phyloP scores from a whole-genome alignment of 1,139 yeast genomes.

The Candida labiduridarum region DNA sequence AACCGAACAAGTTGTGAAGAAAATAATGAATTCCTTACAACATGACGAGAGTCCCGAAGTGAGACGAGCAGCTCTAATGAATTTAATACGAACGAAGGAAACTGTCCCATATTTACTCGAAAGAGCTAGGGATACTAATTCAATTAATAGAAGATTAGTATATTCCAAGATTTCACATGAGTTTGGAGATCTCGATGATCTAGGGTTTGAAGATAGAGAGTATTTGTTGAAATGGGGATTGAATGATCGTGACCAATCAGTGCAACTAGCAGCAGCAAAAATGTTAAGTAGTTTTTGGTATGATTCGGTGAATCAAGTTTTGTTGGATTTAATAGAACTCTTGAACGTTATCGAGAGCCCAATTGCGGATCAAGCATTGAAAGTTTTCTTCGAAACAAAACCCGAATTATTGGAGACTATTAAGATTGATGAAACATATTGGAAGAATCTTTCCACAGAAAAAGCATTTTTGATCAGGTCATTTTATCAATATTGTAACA shows the following conservation, averaged over 20 bases:
- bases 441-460: slow-evolving; percentile 76
- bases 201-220: slow-evolving; percentile 63
- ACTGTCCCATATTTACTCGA: slow-evolving; percentile 69
- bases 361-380: slow-evolving; percentile 68
- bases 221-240: slow-evolving; percentile 80
- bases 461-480: slow-evolving; percentile 71
- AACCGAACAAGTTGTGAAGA: slow-evolving; percentile 41
- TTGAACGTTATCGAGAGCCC: slow-evolving; percentile 64
- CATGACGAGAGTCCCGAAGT: slow-evolving; percentile 89
- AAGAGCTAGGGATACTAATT: slow-evolving; percentile 79
- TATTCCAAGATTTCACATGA: slow-evolving; percentile 71
- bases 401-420: slow-evolving; percentile 63
- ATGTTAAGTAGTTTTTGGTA: slow-evolving; percentile 79
- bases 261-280: slow-evolving; percentile 69
- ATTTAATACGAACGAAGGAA: slow-evolving; percentile 55
- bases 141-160: slow-evolving; percentile 70
- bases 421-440: slow-evolving; percentile 58
- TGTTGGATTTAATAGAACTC: slow-evolving; percentile 69
- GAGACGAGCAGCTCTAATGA: slow-evolving; percentile 78
- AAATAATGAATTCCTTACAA: slow-evolving; percentile 58
- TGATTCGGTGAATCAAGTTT: slow-evolving; percentile 64
- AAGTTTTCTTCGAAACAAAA: slow-evolving; percentile 60
- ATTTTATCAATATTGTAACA: slow-evolving; percentile 65
- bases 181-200: slow-evolving; percentile 56
- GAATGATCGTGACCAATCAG: slow-evolving; percentile 78